phyloP scores from a whole-genome alignment of 2,329 filamentous ascomycete species.

The Malbranchea cinnamomea region DNA sequence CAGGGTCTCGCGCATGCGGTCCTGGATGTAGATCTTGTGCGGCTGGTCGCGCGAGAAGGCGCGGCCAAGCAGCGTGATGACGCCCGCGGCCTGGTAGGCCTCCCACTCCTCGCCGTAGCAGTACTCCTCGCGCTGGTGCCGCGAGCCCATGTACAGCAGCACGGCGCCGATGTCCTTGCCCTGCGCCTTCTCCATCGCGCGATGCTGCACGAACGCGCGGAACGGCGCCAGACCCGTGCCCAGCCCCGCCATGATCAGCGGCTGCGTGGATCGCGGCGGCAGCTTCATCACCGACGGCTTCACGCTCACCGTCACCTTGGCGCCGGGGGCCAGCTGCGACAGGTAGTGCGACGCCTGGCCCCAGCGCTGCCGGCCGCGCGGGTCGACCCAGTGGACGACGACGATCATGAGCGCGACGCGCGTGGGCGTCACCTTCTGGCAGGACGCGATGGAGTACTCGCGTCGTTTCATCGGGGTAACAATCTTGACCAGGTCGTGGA shows the following conservation, averaged over 20 bases:
- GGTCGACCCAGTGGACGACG: constrained; percentile 89
- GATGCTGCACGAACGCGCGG: constrained; percentile 96
- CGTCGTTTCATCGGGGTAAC: constrained; percentile 86
- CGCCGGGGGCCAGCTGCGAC: constrained; percentile 56
- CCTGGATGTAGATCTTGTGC: constrained; percentile 98
- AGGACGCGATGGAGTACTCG: constrained; percentile 98
- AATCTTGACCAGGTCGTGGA: constrained; percentile 78
- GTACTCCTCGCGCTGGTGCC: constrained; percentile 96
- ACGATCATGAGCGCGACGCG: constrained; percentile 93
- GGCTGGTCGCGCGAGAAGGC: constrained; percentile 96
- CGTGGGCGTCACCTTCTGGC: constrained; percentile 81
- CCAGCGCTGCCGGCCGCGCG: constrained; percentile 71
- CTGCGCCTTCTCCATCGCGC: constrained; percentile 93
- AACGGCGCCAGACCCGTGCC: constrained; percentile 97
- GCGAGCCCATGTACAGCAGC: constrained; percentile 88
- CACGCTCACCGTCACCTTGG: constrained; percentile 80
- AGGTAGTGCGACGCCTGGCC: constrained; percentile 91
- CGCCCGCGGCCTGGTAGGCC: constrained; percentile 85
- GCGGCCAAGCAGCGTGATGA: constrained; percentile 83
- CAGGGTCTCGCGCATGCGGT: constrained; percentile 84
- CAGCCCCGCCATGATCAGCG: constrained; percentile 98
- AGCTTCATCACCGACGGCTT: constrained; percentile 99
- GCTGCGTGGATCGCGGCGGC: constrained; percentile 71
- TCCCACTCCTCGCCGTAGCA: constrained; percentile 99
- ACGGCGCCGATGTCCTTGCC: constrained; percentile 90